Percentiles rank a stretch among this genome's conserved stretches.
Conservation (phyloP, 2,329 filamentous ascomycete genomes). For the Lasiodiplodia hormozganensis region DNA sequence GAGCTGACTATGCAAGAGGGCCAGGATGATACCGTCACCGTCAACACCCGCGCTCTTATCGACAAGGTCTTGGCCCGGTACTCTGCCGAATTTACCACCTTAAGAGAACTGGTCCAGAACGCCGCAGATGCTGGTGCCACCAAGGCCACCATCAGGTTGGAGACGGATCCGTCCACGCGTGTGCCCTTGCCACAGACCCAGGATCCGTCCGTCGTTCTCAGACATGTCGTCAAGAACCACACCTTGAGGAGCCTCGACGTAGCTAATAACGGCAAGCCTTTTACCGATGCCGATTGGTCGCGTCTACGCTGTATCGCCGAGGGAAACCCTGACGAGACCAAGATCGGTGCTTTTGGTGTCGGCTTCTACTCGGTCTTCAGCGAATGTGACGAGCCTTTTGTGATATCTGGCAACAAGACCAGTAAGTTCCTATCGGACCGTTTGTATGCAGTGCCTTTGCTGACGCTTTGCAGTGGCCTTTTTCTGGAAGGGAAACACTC, state of each 20-base stretch:
- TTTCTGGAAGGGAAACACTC: slow-evolving; percentile 98
- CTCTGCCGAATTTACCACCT: slow-evolving; percentile 87
- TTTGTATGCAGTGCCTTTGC: not conserved
- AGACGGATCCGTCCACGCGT: slow-evolving; percentile 82
- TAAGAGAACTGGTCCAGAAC: slow-evolving; percentile 96
- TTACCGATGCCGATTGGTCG: slow-evolving; percentile 90
- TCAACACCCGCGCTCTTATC: slow-evolving; percentile 94
- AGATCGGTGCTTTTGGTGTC: slow-evolving; percentile 97
- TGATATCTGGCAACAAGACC: slow-evolving; percentile 87
- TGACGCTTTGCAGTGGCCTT: slow-evolving; percentile 71
- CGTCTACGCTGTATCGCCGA: slow-evolving; percentile 97
- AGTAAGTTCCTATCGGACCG: slow-evolving; percentile 46
- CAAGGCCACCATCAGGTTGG: slow-evolving; percentile 88
- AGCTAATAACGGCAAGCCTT: slow-evolving; percentile 88
- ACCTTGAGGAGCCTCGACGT: slow-evolving; percentile 88
- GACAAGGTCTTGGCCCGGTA: slow-evolving; percentile 97
- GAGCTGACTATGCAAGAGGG: slow-evolving; percentile 88
- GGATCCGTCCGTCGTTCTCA: slow-evolving; percentile 74
- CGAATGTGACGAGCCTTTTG: slow-evolving; percentile 96
- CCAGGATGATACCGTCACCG: slow-evolving; percentile 95
- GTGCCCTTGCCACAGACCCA: slow-evolving; percentile 72
- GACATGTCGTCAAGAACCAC: slow-evolving; percentile 83
- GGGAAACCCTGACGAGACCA: slow-evolving; percentile 97
- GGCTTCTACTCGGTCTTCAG: slow-evolving; percentile 99
- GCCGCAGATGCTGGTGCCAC: slow-evolving; percentile 95